Evolutionary conservation across 1,284 basidiomycete species (phyloP).

Genomic region (Irpex sp.): DNA sequence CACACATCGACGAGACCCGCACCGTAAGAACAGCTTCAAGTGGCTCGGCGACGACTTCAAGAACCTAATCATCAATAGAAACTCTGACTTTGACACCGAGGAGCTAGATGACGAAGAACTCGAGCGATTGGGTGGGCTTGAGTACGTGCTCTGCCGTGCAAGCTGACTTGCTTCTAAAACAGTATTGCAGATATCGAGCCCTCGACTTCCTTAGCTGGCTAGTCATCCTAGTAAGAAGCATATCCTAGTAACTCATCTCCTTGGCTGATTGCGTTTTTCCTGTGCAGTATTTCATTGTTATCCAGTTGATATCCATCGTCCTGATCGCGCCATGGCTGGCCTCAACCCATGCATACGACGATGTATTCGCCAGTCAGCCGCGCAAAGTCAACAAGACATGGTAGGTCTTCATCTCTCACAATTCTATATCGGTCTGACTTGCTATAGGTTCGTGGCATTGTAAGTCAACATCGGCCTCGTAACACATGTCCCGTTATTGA

Average conservation of each 20-base stretch:
- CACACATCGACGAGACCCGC: constrained; percentile 25
- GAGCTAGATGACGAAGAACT: constrained; percentile 66
- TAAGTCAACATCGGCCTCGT: constrained; percentile 12
- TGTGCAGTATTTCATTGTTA: constrained; percentile 44
- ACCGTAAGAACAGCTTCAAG: constrained; percentile 13
- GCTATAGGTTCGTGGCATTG: constrained; percentile 41
- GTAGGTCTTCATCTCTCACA: constrained; percentile 25
- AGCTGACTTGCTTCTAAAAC: neutral
- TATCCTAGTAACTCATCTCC: neutral
- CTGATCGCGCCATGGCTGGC: constrained; percentile 53
- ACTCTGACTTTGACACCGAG: constrained; percentile 71
- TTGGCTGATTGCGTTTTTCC: neutral
- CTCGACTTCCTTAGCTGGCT: constrained; percentile 39
- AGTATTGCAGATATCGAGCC: constrained; percentile 19
- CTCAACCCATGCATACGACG: constrained; percentile 38
- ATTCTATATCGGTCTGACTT: neutral
- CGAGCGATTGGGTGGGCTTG: constrained; percentile 79
- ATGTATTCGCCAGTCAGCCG: constrained; percentile 42
- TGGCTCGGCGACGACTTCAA: constrained; percentile 36
- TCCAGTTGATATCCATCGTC: constrained; percentile 56
- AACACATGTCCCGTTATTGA: neutral
- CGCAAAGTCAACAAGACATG: constrained; percentile 46
- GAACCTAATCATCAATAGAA: constrained; percentile 57
- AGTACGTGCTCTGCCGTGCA: constrained; percentile 40
- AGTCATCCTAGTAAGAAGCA: constrained; percentile 38